A percentile compares a stretch with the other conserved stretches of the same genome.
These are phyloP conservation scores for Chlamydomonas applanata DNA, from an alignment of 139 green algal species.

Conservation along the genomic window DNA sequence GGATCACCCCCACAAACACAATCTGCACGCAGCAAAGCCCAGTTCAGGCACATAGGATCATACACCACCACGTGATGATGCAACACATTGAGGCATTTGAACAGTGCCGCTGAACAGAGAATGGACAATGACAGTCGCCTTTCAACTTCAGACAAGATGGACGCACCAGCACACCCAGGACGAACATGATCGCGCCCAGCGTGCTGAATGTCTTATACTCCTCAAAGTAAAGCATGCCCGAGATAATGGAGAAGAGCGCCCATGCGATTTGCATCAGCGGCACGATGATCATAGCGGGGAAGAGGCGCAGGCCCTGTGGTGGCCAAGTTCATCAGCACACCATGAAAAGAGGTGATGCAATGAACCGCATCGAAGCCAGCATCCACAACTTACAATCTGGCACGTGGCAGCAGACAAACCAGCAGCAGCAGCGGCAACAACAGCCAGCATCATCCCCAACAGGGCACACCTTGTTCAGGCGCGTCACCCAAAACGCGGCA, in stretches of 20 bases:
- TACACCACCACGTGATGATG: background rate
- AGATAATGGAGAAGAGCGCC: constrained; percentile 81
- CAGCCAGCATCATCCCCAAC: background rate
- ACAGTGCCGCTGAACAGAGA: no score
- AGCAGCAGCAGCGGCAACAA: background rate
- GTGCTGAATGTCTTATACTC: constrained; percentile 65
- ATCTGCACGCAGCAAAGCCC: constrained; percentile 29
- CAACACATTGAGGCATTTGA: no score
- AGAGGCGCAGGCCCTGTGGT: constrained; percentile 71
- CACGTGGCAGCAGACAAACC: no score
- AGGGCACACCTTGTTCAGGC: constrained; percentile 72
- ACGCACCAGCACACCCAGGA: constrained; percentile 58
- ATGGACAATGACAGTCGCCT: no score
- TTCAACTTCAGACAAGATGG: background rate
- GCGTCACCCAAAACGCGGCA: constrained; percentile 75
- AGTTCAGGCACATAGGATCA: background rate
- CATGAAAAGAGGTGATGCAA: no score
- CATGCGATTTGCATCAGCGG: constrained; percentile 85
- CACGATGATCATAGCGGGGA: constrained; percentile 85
- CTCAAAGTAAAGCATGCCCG: constrained; percentile 80
- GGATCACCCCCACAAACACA: constrained; percentile 59
- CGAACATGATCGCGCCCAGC: constrained; percentile 72
- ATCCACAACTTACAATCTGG: background rate
- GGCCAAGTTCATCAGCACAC: background rate
- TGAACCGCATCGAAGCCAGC: background rate